Conservation (phyloP, 2,329 filamentous ascomycete genomes). For the Shiraia bambusicola region DNA sequence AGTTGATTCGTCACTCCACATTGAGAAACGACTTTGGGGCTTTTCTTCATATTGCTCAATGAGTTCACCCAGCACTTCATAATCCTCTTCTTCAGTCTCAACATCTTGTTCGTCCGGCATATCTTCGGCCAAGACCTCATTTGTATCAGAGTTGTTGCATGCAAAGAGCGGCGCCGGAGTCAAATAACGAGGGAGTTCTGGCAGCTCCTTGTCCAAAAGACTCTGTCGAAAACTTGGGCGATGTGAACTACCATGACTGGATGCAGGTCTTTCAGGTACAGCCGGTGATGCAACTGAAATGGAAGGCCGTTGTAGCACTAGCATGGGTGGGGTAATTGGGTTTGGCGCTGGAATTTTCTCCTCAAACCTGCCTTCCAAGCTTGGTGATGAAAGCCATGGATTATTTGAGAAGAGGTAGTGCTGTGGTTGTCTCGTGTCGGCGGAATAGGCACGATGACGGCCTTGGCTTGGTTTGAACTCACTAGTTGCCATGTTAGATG, state of each 20-base stretch:
- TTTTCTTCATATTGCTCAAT: constrained; percentile 17
- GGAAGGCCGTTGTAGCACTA: constrained; percentile 23
- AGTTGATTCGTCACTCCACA: constrained; percentile 34
- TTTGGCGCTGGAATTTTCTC: constrained; percentile 13
- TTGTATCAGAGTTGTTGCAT: constrained; percentile 14
- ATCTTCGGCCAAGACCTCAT: constrained; percentile 10
- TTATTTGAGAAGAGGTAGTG: constrained; percentile 31
- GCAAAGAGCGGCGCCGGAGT: constrained; percentile 34
- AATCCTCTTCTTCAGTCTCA: constrained; percentile 13
- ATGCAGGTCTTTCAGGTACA: constrained; percentile 27
- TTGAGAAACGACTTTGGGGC: constrained; percentile 36
- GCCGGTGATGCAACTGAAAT: constrained; percentile 15
- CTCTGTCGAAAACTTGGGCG: constrained; percentile 16
- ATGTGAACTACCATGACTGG: constrained; percentile 26
- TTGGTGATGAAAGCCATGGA: constrained; percentile 32
- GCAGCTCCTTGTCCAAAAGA: constrained; percentile 33
- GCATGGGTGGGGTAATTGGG: constrained; percentile 20
- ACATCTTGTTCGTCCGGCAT: constrained; percentile 4
- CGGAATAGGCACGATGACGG: constrained; percentile 34
- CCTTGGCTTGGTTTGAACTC: constrained; percentile 17
- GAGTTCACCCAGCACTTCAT: constrained; percentile 12
- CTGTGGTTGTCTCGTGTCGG: constrained; percentile 28
- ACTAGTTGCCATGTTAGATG: constrained; percentile 14
- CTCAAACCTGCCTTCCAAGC: constrained; percentile 12
- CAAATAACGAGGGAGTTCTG: constrained; percentile 33